phyloP scores from a whole-genome alignment of 306 rosid genomes.

The Lagenaria siceraria region DNA sequence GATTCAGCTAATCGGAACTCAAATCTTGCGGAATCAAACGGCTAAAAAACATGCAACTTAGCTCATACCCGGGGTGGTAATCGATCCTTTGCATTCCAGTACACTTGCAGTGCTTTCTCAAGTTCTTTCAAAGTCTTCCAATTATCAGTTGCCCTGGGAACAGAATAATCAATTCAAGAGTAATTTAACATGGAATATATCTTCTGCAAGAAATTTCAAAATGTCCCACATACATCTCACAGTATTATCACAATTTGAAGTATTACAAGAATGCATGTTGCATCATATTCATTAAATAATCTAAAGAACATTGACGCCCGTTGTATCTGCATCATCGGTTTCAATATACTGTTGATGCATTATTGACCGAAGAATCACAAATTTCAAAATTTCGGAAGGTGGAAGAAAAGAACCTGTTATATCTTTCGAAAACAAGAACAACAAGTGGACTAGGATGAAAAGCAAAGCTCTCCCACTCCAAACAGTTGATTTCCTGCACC shows the following conservation, averaged over 20 bases:
- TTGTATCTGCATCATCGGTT: not conserved
- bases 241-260: not conserved
- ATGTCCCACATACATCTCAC: not conserved
- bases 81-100: conserved; percentile 68
- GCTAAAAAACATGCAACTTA: not conserved
- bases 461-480: conserved; percentile 95
- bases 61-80: conserved; percentile 78
- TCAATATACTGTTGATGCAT: not conserved
- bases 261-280: not conserved
- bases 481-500: conserved; percentile 88
- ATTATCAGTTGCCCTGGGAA: conserved; percentile 57
- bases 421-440: conserved; percentile 83
- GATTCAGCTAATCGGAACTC: not conserved
- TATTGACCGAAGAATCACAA: not conserved
- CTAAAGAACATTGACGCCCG: not conserved
- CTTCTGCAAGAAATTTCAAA: not conserved
- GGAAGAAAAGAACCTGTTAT: conserved; percentile 38
- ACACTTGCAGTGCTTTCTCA: conserved; percentile 78
- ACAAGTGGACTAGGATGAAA: conserved; percentile 88
- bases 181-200: not conserved
- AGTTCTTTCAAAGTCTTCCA: conserved; percentile 90
- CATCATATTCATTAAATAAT: not conserved
- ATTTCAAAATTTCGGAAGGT: not conserved
- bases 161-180: not conserved
- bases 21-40: not conserved